A percentile compares a stretch with the other conserved stretches of the same genome.
These are phyloP conservation scores for Fusarium nelsonii DNA, from an alignment of 2,329 filamentous ascomycete species.

Conservation along the genomic window DNA sequence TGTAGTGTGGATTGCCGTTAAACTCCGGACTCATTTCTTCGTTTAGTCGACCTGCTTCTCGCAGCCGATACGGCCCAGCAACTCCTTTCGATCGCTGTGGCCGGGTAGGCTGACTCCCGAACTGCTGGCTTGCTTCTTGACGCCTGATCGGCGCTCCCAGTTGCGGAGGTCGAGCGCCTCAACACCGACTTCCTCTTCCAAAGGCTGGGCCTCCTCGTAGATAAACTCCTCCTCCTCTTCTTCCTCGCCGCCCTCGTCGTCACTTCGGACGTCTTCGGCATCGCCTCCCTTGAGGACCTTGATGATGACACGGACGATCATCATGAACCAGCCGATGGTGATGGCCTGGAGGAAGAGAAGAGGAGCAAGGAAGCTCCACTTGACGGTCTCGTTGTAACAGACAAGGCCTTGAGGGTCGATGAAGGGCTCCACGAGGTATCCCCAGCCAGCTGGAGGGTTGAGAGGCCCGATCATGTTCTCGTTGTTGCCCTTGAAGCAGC, in stretches of 20 bases:
- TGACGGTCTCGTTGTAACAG: conserved; percentile 82
- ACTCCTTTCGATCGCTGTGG: conserved; percentile 82
- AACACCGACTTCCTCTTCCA: conserved; percentile 82
- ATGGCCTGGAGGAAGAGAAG: conserved; percentile 84
- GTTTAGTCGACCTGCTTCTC: conserved; percentile 75
- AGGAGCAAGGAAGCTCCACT: conserved; percentile 80
- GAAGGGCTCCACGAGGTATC: conserved; percentile 81
- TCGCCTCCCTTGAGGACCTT: conserved; percentile 80
- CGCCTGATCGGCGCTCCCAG: conserved; percentile 69
- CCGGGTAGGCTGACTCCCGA: conserved; percentile 75
- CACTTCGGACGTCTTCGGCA: conserved; percentile 89
- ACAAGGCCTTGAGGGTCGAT: conserved; percentile 77
- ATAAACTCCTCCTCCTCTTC: conserved; percentile 67
- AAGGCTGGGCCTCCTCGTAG: conserved; percentile 66
- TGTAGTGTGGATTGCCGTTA: conserved; percentile 28
- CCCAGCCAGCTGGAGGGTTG: conserved; percentile 62
- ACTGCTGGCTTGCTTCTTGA: conserved; percentile 66
- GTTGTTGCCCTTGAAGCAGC: conserved; percentile 76
- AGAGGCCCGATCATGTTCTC: conserved; percentile 67
- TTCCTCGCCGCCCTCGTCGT: conserved; percentile 77
- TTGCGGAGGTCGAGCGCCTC: conserved; percentile 76
- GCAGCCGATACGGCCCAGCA: conserved; percentile 85
- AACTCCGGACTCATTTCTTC: conserved; percentile 36
- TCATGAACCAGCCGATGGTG: conserved; percentile 87
- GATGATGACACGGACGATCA: conserved; percentile 87